These are phyloP conservation scores for Lasiodiplodia sp. DNA, from an alignment of 2,329 filamentous ascomycete genomes.

Conservation along the genomic window DNA sequence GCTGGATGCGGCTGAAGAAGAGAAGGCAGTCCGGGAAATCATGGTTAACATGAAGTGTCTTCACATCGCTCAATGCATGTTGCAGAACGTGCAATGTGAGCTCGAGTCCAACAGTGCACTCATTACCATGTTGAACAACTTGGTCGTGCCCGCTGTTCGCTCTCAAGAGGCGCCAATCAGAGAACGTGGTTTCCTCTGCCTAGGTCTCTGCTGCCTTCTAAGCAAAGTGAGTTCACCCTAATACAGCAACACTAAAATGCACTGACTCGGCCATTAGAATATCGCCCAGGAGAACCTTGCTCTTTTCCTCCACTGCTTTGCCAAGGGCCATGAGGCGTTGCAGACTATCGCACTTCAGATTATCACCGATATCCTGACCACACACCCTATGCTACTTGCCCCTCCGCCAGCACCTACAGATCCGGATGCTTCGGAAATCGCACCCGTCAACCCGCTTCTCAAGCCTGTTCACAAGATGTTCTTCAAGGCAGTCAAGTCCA, in stretches of 20 bases:
- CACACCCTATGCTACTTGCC: constrained; percentile 82
- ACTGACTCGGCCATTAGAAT: constrained; percentile 56
- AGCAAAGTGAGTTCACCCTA: constrained; percentile 68
- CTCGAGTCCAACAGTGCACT: constrained; percentile 88
- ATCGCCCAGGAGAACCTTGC: constrained; percentile 91
- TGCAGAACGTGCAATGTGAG: constrained; percentile 88
- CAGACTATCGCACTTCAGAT: constrained; percentile 92
- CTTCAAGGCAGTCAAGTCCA: constrained; percentile 70
- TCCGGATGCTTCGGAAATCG: constrained; percentile 47
- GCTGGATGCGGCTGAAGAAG: constrained; percentile 54
- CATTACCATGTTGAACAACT: constrained; percentile 97
- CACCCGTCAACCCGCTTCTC: constrained; percentile 48
- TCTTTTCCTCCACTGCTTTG: constrained; percentile 95
- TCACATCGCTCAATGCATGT: constrained; percentile 96
- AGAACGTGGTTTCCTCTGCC: constrained; percentile 85
- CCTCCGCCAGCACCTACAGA: constrained; percentile 34
- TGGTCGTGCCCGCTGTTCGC: constrained; percentile 93
- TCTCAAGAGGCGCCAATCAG: constrained; percentile 92
- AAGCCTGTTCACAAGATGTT: constrained; percentile 84
- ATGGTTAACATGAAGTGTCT: constrained; percentile 98
- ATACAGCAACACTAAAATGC: background rate
- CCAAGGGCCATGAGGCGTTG: constrained; percentile 86
- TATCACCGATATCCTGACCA: constrained; percentile 89
- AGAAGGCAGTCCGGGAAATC: constrained; percentile 83
- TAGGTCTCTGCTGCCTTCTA: constrained; percentile 89